Evolutionary conservation across 768 basidiomycete genomes (phyloP).

Genomic region (Myochromella boudieri): DNA sequence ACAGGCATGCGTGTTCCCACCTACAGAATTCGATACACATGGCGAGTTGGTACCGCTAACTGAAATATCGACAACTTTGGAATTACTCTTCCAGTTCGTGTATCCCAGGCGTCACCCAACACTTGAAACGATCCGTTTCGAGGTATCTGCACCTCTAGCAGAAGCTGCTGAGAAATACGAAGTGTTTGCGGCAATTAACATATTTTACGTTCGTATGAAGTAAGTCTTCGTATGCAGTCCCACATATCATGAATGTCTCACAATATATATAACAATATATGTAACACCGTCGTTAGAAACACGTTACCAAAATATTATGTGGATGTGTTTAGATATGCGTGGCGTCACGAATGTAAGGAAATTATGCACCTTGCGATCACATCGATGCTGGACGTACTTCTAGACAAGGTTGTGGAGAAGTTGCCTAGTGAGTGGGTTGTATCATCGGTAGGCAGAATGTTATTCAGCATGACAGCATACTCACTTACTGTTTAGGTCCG

Average conservation of each 20-base stretch:
- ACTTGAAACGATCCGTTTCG: constrained; percentile 18
- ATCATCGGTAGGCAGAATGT: constrained; percentile 7
- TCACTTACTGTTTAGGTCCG: background rate
- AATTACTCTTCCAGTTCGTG: no score
- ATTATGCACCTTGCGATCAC: background rate
- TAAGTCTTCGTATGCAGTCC: no score
- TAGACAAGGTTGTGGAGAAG: background rate
- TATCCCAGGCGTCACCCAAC: constrained; percentile 25
- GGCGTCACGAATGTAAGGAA: background rate
- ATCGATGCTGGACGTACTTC: constrained; percentile 1
- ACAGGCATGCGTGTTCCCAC: constrained; percentile 19
- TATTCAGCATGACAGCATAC: no score
- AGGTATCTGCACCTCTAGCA: constrained; percentile 18
- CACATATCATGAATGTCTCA: no score
- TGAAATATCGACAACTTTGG: constrained; percentile 19
- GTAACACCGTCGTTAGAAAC: no score
- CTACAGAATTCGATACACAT: no score
- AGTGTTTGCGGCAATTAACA: no score
- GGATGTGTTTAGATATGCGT: background rate
- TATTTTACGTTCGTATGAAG: no score
- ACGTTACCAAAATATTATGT: background rate
- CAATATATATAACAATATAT: no score
- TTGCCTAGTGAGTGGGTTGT: background rate
- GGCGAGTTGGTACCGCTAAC: constrained; percentile 19
- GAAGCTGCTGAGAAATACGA: constrained; percentile 33